Conservation (phyloP, 768 basidiomycete genomes). For the Agrocybe pediades region DNA sequence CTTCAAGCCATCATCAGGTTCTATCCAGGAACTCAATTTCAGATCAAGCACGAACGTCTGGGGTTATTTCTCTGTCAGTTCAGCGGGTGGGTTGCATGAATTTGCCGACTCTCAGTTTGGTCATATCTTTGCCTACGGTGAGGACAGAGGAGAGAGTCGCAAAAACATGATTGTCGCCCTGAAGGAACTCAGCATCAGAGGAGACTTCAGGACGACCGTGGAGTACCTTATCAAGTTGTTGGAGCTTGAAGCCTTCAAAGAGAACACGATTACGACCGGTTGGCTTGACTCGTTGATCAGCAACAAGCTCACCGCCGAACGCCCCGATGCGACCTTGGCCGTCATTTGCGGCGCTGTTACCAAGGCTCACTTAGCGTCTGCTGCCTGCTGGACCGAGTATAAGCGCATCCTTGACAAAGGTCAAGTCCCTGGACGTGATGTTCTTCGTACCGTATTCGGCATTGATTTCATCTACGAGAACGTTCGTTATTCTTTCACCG, state of each 20-base stretch:
- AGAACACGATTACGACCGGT: slow-evolving; percentile 97
- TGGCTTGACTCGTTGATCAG: slow-evolving; percentile 98
- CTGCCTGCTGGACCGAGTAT: slow-evolving; percentile 91
- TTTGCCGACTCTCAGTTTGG: slow-evolving; percentile 99
- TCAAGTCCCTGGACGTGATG: slow-evolving; percentile 93
- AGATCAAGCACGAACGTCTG: slow-evolving; percentile 98
- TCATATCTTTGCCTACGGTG: slow-evolving; percentile 98
- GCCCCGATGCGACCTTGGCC: slow-evolving; percentile 90
- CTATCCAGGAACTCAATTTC: slow-evolving; percentile 98
- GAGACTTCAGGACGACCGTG: slow-evolving; percentile 97
- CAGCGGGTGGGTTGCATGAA: slow-evolving; percentile 96
- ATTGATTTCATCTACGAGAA: slow-evolving; percentile 99
- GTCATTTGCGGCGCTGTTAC: slow-evolving; percentile 96
- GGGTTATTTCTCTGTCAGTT: slow-evolving; percentile 99
- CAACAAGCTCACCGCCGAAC: slow-evolving; percentile 95
- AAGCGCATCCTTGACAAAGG: slow-evolving; percentile 96
- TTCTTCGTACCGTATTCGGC: slow-evolving; percentile 94
- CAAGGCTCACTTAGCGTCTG: slow-evolving; percentile 89
- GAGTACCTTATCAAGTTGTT: slow-evolving; percentile 98
- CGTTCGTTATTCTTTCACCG: slow-evolving; percentile 92
- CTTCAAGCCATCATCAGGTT: slow-evolving; percentile 98
- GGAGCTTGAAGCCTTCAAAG: slow-evolving; percentile 93
- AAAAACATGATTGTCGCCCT: slow-evolving; percentile 99
- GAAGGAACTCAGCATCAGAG: slow-evolving; percentile 97
- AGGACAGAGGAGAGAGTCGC: slow-evolving; percentile 90